Evolutionary conservation across 352 stramenopile genomes (phyloP).

Genomic region (Pythium plurisporium): DNA sequence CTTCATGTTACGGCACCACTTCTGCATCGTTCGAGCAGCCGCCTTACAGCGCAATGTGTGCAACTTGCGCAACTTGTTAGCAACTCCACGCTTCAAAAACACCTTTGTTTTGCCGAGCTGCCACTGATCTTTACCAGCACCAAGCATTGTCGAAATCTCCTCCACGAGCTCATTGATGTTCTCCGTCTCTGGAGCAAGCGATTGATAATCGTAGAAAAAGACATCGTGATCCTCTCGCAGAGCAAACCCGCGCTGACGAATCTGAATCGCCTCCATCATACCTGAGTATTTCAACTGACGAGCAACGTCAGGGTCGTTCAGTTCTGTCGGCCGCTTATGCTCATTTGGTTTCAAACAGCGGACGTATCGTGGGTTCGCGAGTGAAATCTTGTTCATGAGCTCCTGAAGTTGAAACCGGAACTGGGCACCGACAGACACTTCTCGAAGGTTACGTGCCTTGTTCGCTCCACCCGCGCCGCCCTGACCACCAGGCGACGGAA

Average conservation of each 20-base stretch:
- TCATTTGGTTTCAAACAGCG: conserved; percentile 89
- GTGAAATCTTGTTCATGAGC: conserved; percentile 87
- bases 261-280: conserved; percentile 91
- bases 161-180: conserved; percentile 81
- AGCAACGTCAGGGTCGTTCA: conserved; percentile 81
- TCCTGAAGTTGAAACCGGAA: conserved; percentile 89
- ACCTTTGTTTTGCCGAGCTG: conserved; percentile 87
- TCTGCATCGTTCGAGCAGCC: conserved; percentile 75
- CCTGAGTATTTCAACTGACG: conserved; percentile 89
- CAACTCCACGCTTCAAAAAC: conserved; percentile 76
- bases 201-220: conserved; percentile 90
- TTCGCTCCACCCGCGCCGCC: conserved; percentile 33
- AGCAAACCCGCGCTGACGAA: conserved; percentile 84
- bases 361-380: conserved; percentile 85
- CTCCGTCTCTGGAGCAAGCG: conserved; percentile 76
- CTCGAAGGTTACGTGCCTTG: conserved; percentile 81
- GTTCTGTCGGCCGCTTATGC: conserved; percentile 64
- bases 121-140: conserved; percentile 86
- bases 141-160: conserved; percentile 81
- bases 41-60: conserved; percentile 80
- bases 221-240: conserved; percentile 87
- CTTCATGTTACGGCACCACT: conserved; percentile 77
- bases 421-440: conserved; percentile 83
- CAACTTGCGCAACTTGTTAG: conserved; percentile 79
- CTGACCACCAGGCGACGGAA: conserved; percentile 17